phyloP scores from a whole-genome alignment of 1,139 yeast species.

The Zygosaccharomyces sapae region DNA sequence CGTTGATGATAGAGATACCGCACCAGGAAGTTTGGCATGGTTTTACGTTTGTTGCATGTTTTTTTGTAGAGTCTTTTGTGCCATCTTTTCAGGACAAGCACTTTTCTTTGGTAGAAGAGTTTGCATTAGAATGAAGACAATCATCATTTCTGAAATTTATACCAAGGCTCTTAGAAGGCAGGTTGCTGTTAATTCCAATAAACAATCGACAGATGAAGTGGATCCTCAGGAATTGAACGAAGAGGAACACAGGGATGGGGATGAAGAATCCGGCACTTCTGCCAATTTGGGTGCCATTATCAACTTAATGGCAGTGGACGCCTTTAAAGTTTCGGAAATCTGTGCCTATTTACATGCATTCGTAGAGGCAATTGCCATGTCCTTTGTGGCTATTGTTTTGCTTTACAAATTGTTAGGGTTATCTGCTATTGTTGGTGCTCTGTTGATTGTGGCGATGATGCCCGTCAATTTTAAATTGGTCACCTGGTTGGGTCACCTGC shows the following conservation, averaged over 20 bases:
- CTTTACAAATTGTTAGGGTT: constrained; percentile 75
- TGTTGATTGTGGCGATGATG: constrained; percentile 55
- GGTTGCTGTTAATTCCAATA: constrained; percentile 43
- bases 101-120: constrained; percentile 87
- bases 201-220: constrained; percentile 25
- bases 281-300: constrained; percentile 88
- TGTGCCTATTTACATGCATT: constrained; percentile 85
- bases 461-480: constrained; percentile 76
- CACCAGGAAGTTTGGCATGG: constrained; percentile 82
- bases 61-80: constrained; percentile 54
- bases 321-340: constrained; percentile 86
- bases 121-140: constrained; percentile 84
- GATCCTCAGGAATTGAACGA: constrained; percentile 30
- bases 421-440: constrained; percentile 83
- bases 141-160: constrained; percentile 86
- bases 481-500: constrained; percentile 56
- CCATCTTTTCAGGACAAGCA: constrained; percentile 72
- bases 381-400: constrained; percentile 59
- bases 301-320: constrained; percentile 93
- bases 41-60: constrained; percentile 75
- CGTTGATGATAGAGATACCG: constrained; percentile 64
- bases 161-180: constrained; percentile 87
- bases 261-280: constrained; percentile 42
- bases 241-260: constrained; percentile 34
- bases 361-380: constrained; percentile 67